phyloP scores from a whole-genome alignment of 1,284 basidiomycete species.

The Austroboletus niveus region DNA sequence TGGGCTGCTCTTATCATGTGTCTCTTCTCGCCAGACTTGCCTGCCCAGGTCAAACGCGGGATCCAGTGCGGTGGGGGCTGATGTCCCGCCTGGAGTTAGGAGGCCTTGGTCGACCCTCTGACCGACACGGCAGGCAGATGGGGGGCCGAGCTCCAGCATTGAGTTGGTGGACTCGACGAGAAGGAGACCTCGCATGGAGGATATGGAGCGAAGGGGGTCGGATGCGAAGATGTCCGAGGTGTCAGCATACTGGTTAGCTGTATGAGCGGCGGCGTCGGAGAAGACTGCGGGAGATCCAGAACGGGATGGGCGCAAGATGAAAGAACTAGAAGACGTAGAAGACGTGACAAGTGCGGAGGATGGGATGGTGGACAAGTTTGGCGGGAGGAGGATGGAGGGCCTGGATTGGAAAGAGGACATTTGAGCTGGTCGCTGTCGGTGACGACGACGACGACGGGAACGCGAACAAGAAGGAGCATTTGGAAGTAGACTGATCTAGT shows the following conservation, averaged over 20 bases:
- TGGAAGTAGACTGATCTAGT: slow-evolving; percentile 21
- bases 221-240: slow-evolving; percentile 12
- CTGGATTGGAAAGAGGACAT: slow-evolving; percentile 7
- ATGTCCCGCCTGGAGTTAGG: slow-evolving; percentile 31
- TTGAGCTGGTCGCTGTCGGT: not conserved
- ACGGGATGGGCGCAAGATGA: slow-evolving; percentile 17
- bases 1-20: slow-evolving; percentile 3
- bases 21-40: slow-evolving; percentile 24
- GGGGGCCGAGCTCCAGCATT: slow-evolving; percentile 42
- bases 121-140: slow-evolving; percentile 39
- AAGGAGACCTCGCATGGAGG: slow-evolving; percentile 43
- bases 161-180: slow-evolving; percentile 43
- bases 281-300: slow-evolving; percentile 9
- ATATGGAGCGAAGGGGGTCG: slow-evolving; percentile 36
- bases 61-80: slow-evolving; percentile 7
- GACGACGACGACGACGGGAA: slow-evolving; percentile 14
- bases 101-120: slow-evolving; percentile 35
- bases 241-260: slow-evolving; percentile 3
- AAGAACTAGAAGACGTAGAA: slow-evolving; percentile 27
- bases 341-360: slow-evolving; percentile 28
- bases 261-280: slow-evolving; percentile 23
- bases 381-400: slow-evolving; percentile 15
- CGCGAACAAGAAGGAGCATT: slow-evolving; percentile 21
- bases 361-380: slow-evolving; percentile 27
- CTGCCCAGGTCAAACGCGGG: slow-evolving; percentile 14